Base-by-base conservation (phyloP, 352 stramenopile species). In the Phytopythium oedochilum region DNA sequence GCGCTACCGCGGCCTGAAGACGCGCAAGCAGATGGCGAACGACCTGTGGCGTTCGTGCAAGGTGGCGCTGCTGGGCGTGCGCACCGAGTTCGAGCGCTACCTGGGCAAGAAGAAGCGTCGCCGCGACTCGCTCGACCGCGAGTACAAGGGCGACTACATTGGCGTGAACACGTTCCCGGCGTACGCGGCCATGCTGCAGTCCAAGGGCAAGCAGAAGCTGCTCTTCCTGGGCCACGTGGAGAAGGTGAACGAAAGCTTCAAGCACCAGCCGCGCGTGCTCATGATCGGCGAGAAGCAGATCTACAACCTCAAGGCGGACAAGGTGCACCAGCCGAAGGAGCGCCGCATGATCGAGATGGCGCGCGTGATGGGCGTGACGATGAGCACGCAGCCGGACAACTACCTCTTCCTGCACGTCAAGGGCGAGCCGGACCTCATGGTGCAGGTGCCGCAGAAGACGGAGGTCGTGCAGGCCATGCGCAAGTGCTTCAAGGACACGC, bases 221-320 rank as follows among this genome's bases (percentile, higher is more conserved):
- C 52, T 91, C 17, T 94, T 94, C 66, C 64, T 86, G 15, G 68
- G 60, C 25, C 71, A 79, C 10, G 83, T 90, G 38, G 69, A 83
- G 42, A 94, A 94, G 61, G 78, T 94, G 53, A 94, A 94, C 44
- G 82, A 94, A 61, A 81, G 83, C 28, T 92, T 88, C 54, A 80
- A 87, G 26, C 79, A 90, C 61, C 83, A 94, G 63, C 57, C 70
- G 28, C 81, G 83, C 47, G 75, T 89, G 51, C 70, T 94, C 20
- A 74, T 94, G 58, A 82, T 94, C 22, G 80, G 71, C 36, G 75
- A 90, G 55, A 79, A 71, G 53, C 66, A 82, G 43, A 71, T 94
- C n/a, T 88, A 85, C 66, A 94, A 94, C 63, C 59, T 94, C 53
- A 92, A 92, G 71, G 82, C 79, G 25, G 76, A 89, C 73, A 88